phyloP scores from a whole-genome alignment of 768 basidiomycete genomes.

The Leccinum disarticulatum region DNA sequence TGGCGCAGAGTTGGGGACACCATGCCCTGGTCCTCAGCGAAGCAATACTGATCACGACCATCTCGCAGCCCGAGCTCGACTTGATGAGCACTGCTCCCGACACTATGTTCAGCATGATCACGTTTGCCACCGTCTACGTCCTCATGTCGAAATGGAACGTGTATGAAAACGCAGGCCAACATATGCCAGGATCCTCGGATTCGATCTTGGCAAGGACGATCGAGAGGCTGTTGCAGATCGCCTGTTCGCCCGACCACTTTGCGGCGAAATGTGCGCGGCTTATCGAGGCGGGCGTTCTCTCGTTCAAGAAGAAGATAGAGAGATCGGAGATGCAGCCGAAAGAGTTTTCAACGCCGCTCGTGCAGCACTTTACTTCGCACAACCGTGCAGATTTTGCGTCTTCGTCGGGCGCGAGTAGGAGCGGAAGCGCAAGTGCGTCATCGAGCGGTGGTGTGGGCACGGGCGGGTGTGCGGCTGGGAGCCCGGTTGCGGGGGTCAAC shows the following conservation, averaged over 20 bases:
- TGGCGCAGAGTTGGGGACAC: constrained; percentile 38
- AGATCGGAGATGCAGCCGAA: constrained; percentile 20
- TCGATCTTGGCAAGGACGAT: constrained; percentile 35
- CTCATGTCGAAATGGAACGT: constrained; percentile 44
- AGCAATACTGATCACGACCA: constrained; percentile 34
- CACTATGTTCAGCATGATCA: constrained; percentile 40
- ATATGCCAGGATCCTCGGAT: constrained; percentile 40
- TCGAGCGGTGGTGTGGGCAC: constrained; percentile 21
- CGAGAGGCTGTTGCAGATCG: constrained; percentile 35
- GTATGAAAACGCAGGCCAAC: constrained; percentile 33
- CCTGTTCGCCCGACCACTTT: constrained; percentile 40
- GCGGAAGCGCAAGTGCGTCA: constrained; percentile 7
- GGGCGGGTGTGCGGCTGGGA: constrained; percentile 11
- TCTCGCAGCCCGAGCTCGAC: constrained; percentile 34
- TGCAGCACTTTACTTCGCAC: constrained; percentile 22
- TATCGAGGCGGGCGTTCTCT: constrained; percentile 33
- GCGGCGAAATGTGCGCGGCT: constrained; percentile 44
- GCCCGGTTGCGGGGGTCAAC: constrained; percentile 1
- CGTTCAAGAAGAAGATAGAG: constrained; percentile 32
- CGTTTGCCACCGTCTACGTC: constrained; percentile 44
- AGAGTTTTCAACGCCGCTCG: constrained; percentile 19
- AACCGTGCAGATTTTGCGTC: constrained; percentile 20
- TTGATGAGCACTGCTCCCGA: constrained; percentile 44
- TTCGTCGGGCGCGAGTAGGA: constrained; percentile 15
- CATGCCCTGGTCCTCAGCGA: constrained; percentile 40